A percentile compares a stretch with the other conserved stretches of the same genome.
Evolutionary conservation across 2,329 filamentous ascomycete genomes (phyloP).

Genomic region (Pseudocercospora fuligena): DNA sequence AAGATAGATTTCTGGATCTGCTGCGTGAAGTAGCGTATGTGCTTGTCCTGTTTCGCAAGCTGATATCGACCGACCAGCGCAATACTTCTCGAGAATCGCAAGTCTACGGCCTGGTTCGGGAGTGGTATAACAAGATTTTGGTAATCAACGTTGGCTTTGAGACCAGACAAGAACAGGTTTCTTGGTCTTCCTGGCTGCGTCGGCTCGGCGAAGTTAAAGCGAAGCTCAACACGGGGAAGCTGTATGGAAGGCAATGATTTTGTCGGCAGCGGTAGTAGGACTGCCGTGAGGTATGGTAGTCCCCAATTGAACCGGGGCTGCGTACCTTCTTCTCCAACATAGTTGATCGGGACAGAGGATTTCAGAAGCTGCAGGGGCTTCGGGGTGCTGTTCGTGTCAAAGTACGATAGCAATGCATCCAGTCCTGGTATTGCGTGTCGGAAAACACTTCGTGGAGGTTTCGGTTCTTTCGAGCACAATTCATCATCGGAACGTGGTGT

Average conservation of each 20-base stretch:
- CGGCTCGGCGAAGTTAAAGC: conserved; percentile 19
- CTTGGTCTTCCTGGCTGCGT: neutral
- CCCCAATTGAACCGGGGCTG: neutral
- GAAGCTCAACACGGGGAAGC: conserved; percentile 25
- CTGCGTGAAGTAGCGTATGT: conserved; percentile 27
- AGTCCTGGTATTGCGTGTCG: neutral
- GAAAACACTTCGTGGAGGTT: neutral
- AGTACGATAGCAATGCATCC: conserved; percentile 11
- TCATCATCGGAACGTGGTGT: neutral
- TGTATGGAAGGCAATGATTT: neutral
- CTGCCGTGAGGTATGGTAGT: neutral
- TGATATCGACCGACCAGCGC: conserved; percentile 14
- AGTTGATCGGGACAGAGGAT: conserved; percentile 23
- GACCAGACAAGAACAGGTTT: conserved; percentile 18
- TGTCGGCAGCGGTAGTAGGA: neutral
- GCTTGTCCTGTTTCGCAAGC: conserved; percentile 15
- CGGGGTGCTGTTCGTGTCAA: neutral
- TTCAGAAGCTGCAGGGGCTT: conserved; percentile 1
- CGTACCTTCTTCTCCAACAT: conserved; percentile 18
- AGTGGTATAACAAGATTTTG: conserved; percentile 28
- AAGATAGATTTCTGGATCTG: conserved; percentile 27
- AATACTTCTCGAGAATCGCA: conserved; percentile 26
- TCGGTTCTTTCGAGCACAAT: neutral
- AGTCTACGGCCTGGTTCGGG: conserved; percentile 30
- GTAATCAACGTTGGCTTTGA: conserved; percentile 24